Evolutionary conservation across 2,329 filamentous ascomycete genomes (phyloP).

Genomic region (Coniochaeta pulveracea): DNA sequence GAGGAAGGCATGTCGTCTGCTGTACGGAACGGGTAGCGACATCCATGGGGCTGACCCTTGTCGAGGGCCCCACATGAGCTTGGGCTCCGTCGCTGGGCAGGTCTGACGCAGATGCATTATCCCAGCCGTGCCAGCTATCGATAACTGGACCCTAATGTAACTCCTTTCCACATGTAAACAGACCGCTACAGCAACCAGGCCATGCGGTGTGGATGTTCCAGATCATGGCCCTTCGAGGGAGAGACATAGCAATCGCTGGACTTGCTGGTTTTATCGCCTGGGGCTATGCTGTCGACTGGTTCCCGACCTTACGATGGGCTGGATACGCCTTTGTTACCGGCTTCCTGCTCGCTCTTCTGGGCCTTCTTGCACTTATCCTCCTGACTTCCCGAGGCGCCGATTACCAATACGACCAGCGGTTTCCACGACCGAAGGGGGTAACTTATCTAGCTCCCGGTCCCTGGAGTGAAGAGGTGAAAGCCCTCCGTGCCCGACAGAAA

Average conservation of each 20-base stretch:
- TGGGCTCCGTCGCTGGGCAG: no score
- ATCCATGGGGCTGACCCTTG: no score
- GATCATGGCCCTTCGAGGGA: conserved; percentile 61
- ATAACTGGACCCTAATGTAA: neutral
- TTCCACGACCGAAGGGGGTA: conserved; percentile 29
- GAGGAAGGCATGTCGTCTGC: no score
- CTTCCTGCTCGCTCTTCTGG: conserved; percentile 42
- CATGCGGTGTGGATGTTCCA: conserved; percentile 20
- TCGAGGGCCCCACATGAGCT: no score
- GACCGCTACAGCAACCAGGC: conserved; percentile 13
- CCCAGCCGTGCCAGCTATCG: no score
- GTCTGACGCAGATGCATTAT: no score
- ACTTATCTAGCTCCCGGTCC: conserved; percentile 49
- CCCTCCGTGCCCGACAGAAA: conserved; percentile 50
- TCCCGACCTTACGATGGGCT: conserved; percentile 72
- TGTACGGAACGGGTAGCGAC: no score
- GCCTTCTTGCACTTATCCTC: conserved; percentile 42
- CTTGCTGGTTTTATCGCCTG: conserved; percentile 71
- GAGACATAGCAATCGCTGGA: conserved; percentile 58
- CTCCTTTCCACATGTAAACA: neutral
- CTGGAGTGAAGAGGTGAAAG: conserved; percentile 63
- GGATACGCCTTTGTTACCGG: conserved; percentile 76
- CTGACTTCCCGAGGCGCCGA: conserved; percentile 45
- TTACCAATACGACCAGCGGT: conserved; percentile 26
- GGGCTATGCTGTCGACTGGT: conserved; percentile 75